Evolutionary conservation across 495 filamentous ascomycete genomes (phyloP), one percentile per base, ranked within the genome.

Genomic region (Chaetomium fimeti): DNA sequence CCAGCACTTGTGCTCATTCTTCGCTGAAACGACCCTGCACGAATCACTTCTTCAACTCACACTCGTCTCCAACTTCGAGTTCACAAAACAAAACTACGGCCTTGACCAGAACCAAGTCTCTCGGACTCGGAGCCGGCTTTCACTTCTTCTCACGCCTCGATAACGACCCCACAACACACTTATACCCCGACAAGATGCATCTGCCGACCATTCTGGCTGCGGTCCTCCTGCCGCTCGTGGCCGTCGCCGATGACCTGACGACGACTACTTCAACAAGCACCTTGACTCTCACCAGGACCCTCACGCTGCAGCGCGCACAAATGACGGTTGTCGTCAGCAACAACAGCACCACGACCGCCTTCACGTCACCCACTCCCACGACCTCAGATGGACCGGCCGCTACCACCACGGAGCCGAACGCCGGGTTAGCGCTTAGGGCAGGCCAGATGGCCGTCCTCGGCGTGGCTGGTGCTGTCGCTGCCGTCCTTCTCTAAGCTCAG

Each of bases 261-360:
- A 79, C 77, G 49, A 74, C 75, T 3, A 84, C 81, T 47, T 66
- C 74, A 56, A 84, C 82, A 61, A 81, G 78, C 49, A 82, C 77
- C 29, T 67, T 77, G 67, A 83, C 81, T 38, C 75, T 82, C 68
- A 84, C 82, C 66, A 77, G 79, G 71, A 83, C 80, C 22, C 71
- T 84, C 73, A 84, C 78, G 60, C 78, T 83, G 61, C 64, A 69
- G 60, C 73, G 72, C 63, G 75, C 42, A 2, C 24, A 74, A 38
- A 69, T 75, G 64, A 56, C 61, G 40, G 62, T 62, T 56, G 58
- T 58, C 48, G 73, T 68, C 58, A 68, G 69, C 58, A 55, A 28
- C 52, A n/a, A 16, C 4, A 7, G 5, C 52, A 20, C 20, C 28
- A 22, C 52, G 27, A 72, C 69, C 25, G 63, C 67, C 36, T 61